A percentile compares a stretch with the other conserved stretches of the same genome.
Conservation (phyloP, 78 protist genomes). For the Chrysochromulina tobinii region DNA sequence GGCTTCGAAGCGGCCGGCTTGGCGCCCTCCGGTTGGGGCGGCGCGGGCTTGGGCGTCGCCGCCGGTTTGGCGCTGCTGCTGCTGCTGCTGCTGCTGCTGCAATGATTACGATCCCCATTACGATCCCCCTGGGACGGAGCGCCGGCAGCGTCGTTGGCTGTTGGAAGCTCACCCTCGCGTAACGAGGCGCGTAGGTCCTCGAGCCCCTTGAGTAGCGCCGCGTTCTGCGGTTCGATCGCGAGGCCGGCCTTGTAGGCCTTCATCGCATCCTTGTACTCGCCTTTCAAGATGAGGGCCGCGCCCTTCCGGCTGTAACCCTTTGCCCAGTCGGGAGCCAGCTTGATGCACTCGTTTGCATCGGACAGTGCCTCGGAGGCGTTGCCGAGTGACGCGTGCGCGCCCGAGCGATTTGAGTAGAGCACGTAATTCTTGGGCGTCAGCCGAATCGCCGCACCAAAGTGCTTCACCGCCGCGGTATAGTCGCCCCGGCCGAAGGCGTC, state of each 20-base stretch:
- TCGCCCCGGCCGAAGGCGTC: conserved; percentile 26
- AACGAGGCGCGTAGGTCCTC: background rate
- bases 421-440: conserved; percentile 35
- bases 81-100: no score
- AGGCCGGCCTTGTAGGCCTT: background rate
- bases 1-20: no score
- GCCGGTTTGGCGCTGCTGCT: no score
- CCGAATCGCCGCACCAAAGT: conserved; percentile 52
- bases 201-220: background rate
- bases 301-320: conserved; percentile 54
- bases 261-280: conserved; percentile 3
- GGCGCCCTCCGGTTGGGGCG: no score
- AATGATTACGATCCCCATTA: no score
- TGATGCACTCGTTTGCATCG: conserved; percentile 48
- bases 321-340: conserved; percentile 17
- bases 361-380: background rate
- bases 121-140: no score
- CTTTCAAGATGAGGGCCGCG: background rate
- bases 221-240: background rate
- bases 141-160: no score
- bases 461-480: conserved; percentile 49
- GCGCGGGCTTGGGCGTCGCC: no score
- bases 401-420: conserved; percentile 49
- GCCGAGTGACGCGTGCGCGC: conserved; percentile 18
- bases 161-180: background rate